A percentile compares a stretch with the other conserved stretches of the same genome.
These are phyloP conservation scores for Cladosporium velox DNA, from an alignment of 2,329 filamentous ascomycete species.

Conservation along the genomic window DNA sequence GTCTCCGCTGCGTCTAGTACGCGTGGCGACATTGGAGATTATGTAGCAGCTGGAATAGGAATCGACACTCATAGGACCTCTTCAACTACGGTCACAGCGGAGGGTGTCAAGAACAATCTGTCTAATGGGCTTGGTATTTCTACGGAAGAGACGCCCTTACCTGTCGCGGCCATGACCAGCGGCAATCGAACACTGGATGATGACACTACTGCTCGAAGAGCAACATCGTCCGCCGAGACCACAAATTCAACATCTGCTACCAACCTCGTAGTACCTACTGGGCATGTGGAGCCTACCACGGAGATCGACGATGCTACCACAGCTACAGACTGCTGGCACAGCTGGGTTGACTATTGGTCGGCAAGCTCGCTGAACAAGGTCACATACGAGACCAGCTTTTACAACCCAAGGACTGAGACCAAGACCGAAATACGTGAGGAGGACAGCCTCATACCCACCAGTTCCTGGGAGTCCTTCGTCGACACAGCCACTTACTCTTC, in stretches of 20 bases:
- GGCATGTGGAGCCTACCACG: background rate
- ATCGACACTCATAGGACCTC: background rate
- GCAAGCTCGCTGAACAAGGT: slow-evolving; percentile 1
- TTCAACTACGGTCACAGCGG: background rate
- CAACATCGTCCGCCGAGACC: background rate
- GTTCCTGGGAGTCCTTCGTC: background rate
- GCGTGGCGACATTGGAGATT: slow-evolving; percentile 6
- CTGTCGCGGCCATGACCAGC: background rate
- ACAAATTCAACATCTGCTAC: background rate
- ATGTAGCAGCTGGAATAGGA: slow-evolving; percentile 3
- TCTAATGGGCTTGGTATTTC: background rate
- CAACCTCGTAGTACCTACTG: background rate
- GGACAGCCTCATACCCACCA: background rate
- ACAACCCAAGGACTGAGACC: background rate
- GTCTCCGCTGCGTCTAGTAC: background rate
- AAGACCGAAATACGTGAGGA: background rate
- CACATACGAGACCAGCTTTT: background rate
- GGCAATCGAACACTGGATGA: background rate
- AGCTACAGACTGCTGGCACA: slow-evolving; percentile 8
- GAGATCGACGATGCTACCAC: background rate
- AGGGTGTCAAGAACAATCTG: background rate
- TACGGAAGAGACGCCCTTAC: background rate
- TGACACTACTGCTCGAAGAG: background rate
- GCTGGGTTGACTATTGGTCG: slow-evolving; percentile 14
- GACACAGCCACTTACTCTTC: background rate